Evolutionary conservation across 352 stramenopile genomes (phyloP).

Genomic region (Pythium scleroteichum): DNA sequence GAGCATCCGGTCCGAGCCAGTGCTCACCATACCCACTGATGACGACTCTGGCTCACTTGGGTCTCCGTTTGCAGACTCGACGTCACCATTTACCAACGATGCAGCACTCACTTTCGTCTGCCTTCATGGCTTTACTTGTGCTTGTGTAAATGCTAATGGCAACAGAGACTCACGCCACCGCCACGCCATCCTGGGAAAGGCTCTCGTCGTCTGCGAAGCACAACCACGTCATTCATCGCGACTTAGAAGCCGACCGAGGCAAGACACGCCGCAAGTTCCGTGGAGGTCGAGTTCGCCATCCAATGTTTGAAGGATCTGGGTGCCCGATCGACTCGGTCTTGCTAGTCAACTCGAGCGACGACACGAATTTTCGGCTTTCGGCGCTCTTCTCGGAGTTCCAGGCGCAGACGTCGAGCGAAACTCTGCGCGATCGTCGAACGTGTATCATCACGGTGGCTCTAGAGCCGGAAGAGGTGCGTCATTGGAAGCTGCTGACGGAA

Average conservation of each 20-base stretch:
- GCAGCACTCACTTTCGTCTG: not conserved
- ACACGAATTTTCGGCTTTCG: conserved; percentile 30
- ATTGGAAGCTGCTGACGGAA: not conserved
- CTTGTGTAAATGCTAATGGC: not conserved
- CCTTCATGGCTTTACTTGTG: conserved; percentile 3
- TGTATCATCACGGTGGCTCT: conserved; percentile 34
- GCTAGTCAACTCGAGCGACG: conserved; percentile 32
- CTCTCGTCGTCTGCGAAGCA: too few relatives aligned
- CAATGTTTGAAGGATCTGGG: conserved; percentile 31
- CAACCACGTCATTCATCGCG: too few relatives aligned
- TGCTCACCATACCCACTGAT: too few relatives aligned
- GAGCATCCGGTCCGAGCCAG: too few relatives aligned
- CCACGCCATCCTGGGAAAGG: conserved; percentile 7
- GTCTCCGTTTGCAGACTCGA: too few relatives aligned
- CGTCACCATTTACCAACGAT: not conserved
- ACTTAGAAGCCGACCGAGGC: not conserved
- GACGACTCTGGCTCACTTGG: too few relatives aligned
- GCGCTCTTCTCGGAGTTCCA: conserved; percentile 34
- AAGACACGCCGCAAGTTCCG: conserved; percentile 26
- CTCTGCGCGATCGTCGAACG: conserved; percentile 18
- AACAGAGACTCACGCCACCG: not conserved
- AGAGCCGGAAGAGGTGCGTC: conserved; percentile 25
- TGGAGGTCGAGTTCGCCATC: conserved; percentile 28
- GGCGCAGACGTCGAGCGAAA: conserved; percentile 19
- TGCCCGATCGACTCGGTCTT: conserved; percentile 28